These are phyloP conservation scores for Rhizopus sp. DNA, from an alignment of 371 early-diverging fungal genomes.

Conservation along the genomic window DNA sequence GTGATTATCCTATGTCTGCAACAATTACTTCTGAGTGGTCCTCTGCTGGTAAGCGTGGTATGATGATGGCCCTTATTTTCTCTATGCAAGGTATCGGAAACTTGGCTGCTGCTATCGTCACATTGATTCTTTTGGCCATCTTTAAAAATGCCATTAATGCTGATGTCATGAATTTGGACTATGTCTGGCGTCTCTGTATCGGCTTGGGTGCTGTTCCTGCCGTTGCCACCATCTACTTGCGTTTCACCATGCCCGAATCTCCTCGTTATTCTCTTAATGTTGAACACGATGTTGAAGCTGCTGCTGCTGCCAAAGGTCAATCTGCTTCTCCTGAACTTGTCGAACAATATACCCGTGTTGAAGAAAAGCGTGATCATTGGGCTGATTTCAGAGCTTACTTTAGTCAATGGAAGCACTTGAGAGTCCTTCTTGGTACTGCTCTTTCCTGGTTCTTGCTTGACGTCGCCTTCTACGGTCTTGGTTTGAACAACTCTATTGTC, in stretches of 20 bases:
- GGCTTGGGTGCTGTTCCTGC: constrained; percentile 88
- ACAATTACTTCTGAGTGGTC: constrained; percentile 89
- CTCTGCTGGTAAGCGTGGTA: constrained; percentile 65
- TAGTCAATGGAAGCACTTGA: constrained; percentile 75
- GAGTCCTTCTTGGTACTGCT: constrained; percentile 77
- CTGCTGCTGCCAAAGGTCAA: constrained; percentile 59
- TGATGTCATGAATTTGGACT: constrained; percentile 73
- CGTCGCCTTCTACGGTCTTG: constrained; percentile 87
- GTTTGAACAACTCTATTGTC: constrained; percentile 78
- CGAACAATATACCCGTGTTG: constrained; percentile 44
- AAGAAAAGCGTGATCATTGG: constrained; percentile 51
- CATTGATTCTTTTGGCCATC: constrained; percentile 67
- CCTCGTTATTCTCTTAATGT: constrained; percentile 85
- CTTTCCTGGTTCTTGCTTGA: constrained; percentile 87
- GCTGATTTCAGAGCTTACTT: constrained; percentile 75
- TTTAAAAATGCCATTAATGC: constrained; percentile 65
- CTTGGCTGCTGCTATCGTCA: constrained; percentile 75
- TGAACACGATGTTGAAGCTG: constrained; percentile 66
- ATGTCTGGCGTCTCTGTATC: constrained; percentile 86
- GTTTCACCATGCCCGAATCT: constrained; percentile 93
- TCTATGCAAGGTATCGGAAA: constrained; percentile 94
- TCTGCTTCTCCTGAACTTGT: constrained; percentile 33
- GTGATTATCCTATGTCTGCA: constrained; percentile 87
- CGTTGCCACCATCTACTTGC: constrained; percentile 80
- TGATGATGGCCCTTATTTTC: constrained; percentile 80